Evolutionary conservation across 2,329 filamentous ascomycete genomes (phyloP).

Genomic region (Pyricularia grisea): DNA sequence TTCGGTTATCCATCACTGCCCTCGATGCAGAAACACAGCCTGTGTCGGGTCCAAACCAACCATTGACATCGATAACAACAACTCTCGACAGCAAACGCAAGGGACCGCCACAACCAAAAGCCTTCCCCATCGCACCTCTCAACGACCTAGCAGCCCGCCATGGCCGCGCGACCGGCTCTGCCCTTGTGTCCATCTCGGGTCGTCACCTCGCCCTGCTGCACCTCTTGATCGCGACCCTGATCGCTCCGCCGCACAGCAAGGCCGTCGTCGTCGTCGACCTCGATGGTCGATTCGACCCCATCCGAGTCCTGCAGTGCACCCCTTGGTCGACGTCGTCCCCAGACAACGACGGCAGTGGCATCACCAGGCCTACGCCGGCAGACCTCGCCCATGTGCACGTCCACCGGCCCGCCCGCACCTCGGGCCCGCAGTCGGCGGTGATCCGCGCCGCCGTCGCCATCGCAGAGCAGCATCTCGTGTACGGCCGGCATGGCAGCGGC

Average conservation of each 20-base stretch:
- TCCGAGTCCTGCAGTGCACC: constrained; percentile 26
- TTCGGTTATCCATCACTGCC: neutral
- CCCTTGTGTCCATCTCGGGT: constrained; percentile 40
- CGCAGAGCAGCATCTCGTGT: constrained; percentile 39
- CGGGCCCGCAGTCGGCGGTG: constrained; percentile 9
- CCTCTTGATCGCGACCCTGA: constrained; percentile 39
- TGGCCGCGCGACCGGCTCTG: constrained; percentile 36
- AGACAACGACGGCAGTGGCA: neutral
- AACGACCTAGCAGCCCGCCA: constrained; percentile 36
- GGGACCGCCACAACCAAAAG: constrained; percentile 3
- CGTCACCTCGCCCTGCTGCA: constrained; percentile 47
- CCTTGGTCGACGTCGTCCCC: neutral
- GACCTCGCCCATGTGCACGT: constrained; percentile 43
- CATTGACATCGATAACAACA: neutral
- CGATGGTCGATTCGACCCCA: constrained; percentile 44
- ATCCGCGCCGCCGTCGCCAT: constrained; percentile 24
- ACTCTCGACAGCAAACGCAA: constrained; percentile 14
- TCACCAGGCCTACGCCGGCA: neutral
- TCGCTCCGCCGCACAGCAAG: constrained; percentile 36
- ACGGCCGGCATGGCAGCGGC: constrained; percentile 32
- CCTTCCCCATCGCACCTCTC: constrained; percentile 33
- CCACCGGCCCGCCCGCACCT: constrained; percentile 27
- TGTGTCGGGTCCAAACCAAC: neutral
- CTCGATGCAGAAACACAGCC: neutral
- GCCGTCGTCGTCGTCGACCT: constrained; percentile 45